Percentiles rank a stretch among this genome's conserved stretches.
phyloP scores from a whole-genome alignment of 1,284 basidiomycete species.

The Ceratobasidium sp. region DNA sequence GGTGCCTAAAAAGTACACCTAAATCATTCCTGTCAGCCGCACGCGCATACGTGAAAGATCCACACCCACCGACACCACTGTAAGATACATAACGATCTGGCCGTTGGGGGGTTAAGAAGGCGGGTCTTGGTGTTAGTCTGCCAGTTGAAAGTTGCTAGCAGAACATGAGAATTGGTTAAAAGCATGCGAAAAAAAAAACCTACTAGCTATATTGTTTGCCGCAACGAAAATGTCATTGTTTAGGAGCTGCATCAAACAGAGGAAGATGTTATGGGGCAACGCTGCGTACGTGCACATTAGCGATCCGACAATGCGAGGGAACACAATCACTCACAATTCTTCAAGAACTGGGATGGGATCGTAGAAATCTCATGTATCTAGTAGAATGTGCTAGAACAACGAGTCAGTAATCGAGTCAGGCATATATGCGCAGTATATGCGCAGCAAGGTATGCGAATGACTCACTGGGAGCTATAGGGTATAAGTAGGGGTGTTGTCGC shows the following conservation, averaged over 20 bases:
- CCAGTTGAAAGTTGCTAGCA: constrained; percentile 78
- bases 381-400: no score
- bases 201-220: no score
- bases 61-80: no score
- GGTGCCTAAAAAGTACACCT: constrained; percentile 74
- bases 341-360: constrained; percentile 71
- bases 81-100: constrained; percentile 75
- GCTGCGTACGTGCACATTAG: neutral
- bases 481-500: no score
- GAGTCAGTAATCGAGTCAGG: no score
- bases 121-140: constrained; percentile 69
- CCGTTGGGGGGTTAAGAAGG: constrained; percentile 81
- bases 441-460: no score
- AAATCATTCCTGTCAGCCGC: constrained; percentile 74
- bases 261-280: constrained; percentile 34
- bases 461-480: no score
- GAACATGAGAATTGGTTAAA: no score
- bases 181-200: constrained; percentile 1
- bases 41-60: constrained; percentile 88
- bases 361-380: no score
- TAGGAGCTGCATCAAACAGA: constrained; percentile 3
- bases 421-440: no score
- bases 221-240: constrained; percentile 18
- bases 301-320: neutral
- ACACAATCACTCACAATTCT: neutral